A percentile compares a stretch with the other conserved stretches of the same genome.
phyloP scores from a whole-genome alignment of 768 basidiomycete species.

The Mycena leptocephala region DNA sequence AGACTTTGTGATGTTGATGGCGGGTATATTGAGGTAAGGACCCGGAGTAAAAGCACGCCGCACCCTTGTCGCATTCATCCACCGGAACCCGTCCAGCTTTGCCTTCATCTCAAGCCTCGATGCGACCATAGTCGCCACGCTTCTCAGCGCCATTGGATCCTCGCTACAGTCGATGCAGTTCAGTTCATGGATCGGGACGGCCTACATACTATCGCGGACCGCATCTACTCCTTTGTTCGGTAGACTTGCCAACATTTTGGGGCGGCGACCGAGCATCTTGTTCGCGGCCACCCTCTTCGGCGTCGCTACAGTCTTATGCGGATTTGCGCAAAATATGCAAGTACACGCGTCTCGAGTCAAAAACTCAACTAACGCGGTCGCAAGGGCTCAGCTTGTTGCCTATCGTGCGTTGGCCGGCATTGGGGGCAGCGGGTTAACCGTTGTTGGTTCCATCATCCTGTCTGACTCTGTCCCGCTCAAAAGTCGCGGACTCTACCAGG shows the following conservation, averaged over 20 bases:
- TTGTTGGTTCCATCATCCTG: constrained; percentile 72
- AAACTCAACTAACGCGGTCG: neutral
- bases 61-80: neutral
- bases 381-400: constrained; percentile 56
- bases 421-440: constrained; percentile 71
- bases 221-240: constrained; percentile 79
- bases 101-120: constrained; percentile 26
- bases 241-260: constrained; percentile 62
- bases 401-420: constrained; percentile 77
- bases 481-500: constrained; percentile 78
- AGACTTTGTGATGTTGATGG: too few relatives aligned
- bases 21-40: too few relatives aligned
- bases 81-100: neutral
- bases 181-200: constrained; percentile 76
- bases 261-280: constrained; percentile 73
- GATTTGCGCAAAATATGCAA: constrained; percentile 58
- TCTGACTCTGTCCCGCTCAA: constrained; percentile 79
- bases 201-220: constrained; percentile 74
- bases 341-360: neutral
- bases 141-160: constrained; percentile 73
- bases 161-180: constrained; percentile 70
- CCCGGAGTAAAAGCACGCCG: too few relatives aligned
- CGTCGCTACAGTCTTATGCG: constrained; percentile 75
- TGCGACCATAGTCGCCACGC: constrained; percentile 75
- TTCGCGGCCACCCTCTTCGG: constrained; percentile 74